Percentiles rank a stretch among this genome's conserved stretches.
phyloP scores from a whole-genome alignment of 2,329 filamentous ascomycete genomes.

The Triangularia setosa region DNA sequence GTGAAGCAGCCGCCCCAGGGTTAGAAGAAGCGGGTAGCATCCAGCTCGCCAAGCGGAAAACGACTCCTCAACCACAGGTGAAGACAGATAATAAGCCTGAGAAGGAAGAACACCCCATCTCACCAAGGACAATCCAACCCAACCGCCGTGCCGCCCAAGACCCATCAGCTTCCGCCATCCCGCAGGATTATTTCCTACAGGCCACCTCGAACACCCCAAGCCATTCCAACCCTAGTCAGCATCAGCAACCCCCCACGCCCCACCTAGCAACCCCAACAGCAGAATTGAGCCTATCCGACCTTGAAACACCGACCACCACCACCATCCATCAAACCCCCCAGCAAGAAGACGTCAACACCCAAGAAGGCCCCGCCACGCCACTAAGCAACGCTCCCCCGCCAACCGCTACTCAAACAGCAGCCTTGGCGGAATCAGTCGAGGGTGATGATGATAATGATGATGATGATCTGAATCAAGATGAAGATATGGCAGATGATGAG shows the following conservation, averaged over 20 bases:
- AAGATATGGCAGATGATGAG: not conserved
- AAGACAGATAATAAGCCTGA: constrained; percentile 12
- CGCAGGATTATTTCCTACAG: not conserved
- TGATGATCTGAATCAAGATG: not conserved
- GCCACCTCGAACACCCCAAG: too few species aligned
- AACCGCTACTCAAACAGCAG: not conserved
- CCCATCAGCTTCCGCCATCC: not conserved
- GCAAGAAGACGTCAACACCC: not conserved
- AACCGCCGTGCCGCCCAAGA: constrained; percentile 2
- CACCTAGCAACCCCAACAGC: constrained; percentile 46
- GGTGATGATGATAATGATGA: not conserved
- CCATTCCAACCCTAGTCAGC: not conserved
- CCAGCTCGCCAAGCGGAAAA: constrained; percentile 21
- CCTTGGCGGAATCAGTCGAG: not conserved
- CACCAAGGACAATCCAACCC: constrained; percentile 8
- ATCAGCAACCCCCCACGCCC: constrained; percentile 33
- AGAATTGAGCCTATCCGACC: constrained; percentile 41
- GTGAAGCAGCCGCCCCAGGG: constrained; percentile 33
- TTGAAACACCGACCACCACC: constrained; percentile 28
- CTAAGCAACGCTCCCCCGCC: not conserved
- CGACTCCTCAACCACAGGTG: constrained; percentile 12
- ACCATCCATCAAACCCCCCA: too few species aligned
- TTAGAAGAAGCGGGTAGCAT: constrained; percentile 31
- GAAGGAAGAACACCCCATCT: constrained; percentile 5
- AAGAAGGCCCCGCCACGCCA: constrained; percentile 9